A percentile compares a stretch with the other conserved stretches of the same genome.
phyloP scores from a whole-genome alignment of 768 basidiomycete genomes.

The Termitomyces sp. region DNA sequence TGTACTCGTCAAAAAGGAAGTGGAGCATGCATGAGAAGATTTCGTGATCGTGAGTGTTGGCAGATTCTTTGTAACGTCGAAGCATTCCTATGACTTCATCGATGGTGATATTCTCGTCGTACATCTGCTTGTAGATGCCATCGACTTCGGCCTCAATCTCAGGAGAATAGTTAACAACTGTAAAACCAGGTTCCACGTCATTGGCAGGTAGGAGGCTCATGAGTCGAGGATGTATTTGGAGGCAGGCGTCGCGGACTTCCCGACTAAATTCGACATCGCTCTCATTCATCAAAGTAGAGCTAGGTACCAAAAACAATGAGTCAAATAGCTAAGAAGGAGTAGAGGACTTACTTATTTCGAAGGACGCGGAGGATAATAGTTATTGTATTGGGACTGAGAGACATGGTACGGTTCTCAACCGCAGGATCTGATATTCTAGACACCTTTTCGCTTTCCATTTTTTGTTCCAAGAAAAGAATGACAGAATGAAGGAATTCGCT shows the following conservation, averaged over 20 bases:
- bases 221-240: conserved; percentile 93
- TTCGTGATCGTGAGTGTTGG: conserved; percentile 83
- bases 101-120: conserved; percentile 89
- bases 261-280: conserved; percentile 82
- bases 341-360: conserved; percentile 63
- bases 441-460: conserved; percentile 86
- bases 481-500: conserved; percentile 83
- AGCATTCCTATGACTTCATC: conserved; percentile 91
- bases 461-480: conserved; percentile 85
- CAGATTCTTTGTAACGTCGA: conserved; percentile 78
- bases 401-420: conserved; percentile 76
- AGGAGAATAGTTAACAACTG: conserved; percentile 79
- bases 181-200: conserved; percentile 87
- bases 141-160: conserved; percentile 95
- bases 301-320: conserved; percentile 21
- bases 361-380: conserved; percentile 90
- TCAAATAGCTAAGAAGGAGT: not conserved
- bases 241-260: conserved; percentile 87
- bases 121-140: conserved; percentile 96
- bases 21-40: conserved; percentile 99
- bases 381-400: conserved; percentile 82
- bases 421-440: conserved; percentile 72
- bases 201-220: conserved; percentile 88
- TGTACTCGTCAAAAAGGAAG: conserved; percentile 99
- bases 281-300: conserved; percentile 68